Evolutionary conservation across 1,284 basidiomycete species (phyloP).

Genomic region (Polyporus tsugae): DNA sequence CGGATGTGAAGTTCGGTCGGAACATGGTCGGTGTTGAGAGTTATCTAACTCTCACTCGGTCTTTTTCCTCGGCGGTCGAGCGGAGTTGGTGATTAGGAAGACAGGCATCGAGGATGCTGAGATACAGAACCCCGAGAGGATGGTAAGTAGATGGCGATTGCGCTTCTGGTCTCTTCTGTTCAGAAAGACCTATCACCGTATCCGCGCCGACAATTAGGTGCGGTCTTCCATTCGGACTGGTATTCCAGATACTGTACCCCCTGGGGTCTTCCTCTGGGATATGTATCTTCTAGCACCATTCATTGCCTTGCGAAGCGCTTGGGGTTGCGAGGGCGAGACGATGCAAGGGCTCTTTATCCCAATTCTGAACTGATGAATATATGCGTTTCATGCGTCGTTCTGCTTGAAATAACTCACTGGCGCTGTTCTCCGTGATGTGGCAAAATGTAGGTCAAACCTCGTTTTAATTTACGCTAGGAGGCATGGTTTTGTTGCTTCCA

Average conservation of each 20-base stretch:
- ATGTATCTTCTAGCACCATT: slow-evolving; percentile 1
- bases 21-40: not conserved
- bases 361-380: not conserved
- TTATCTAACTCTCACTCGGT: not conserved
- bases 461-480: not conserved
- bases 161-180: slow-evolving; percentile 15
- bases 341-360: not conserved
- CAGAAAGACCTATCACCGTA: slow-evolving; percentile 6
- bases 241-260: slow-evolving; percentile 3
- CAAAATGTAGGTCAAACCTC: not conserved
- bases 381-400: not conserved
- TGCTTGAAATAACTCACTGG: not conserved
- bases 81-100: slow-evolving; percentile 5
- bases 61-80: slow-evolving; percentile 6
- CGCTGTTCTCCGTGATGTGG: not conserved
- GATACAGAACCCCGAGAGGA: slow-evolving; percentile 3
- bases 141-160: slow-evolving; percentile 8
- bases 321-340: slow-evolving; percentile 2
- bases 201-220: slow-evolving; percentile 12
- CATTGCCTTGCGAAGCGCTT: slow-evolving; percentile 7
- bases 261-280: not conserved
- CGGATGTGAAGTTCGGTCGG: not conserved
- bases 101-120: not conserved
- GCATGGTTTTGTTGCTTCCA: not conserved
- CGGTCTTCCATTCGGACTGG: slow-evolving; percentile 2